Evolutionary conservation across 768 basidiomycete species (phyloP).

Genomic region (Psilocybe tampanensis): DNA sequence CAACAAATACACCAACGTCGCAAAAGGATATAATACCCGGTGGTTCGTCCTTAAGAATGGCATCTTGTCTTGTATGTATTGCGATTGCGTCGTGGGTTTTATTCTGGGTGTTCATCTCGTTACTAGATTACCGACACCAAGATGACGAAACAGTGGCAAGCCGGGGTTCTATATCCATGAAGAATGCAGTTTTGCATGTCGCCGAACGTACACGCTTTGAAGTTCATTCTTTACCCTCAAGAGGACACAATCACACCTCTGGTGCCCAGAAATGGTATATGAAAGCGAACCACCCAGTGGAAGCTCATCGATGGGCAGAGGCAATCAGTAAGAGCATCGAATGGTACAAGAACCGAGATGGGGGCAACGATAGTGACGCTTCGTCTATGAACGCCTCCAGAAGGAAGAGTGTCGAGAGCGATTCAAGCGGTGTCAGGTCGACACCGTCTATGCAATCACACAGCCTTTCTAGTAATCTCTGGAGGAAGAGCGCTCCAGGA

Average conservation of each 20-base stretch:
- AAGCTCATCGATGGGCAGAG: slow-evolving; percentile 86
- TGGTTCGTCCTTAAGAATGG: slow-evolving; percentile 94
- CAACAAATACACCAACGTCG: slow-evolving; percentile 93
- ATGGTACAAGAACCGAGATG: slow-evolving; percentile 49
- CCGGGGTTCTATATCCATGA: slow-evolving; percentile 89
- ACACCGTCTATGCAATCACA: slow-evolving; percentile 24
- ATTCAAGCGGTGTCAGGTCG: slow-evolving; percentile 38
- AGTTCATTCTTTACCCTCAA: slow-evolving; percentile 63
- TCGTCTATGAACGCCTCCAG: slow-evolving; percentile 18
- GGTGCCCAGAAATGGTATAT: slow-evolving; percentile 78
- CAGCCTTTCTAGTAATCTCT: slow-evolving; percentile 18
- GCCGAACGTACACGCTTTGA: slow-evolving; percentile 81
- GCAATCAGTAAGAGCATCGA: slow-evolving; percentile 77
- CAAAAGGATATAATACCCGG: slow-evolving; percentile 83
- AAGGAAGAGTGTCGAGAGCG: slow-evolving; percentile 35
- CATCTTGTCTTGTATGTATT: slow-evolving; percentile 73
- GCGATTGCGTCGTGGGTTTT: neutral
- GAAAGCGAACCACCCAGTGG: slow-evolving; percentile 85
- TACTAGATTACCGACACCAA: slow-evolving; percentile 80
- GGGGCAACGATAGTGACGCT: slow-evolving; percentile 23
- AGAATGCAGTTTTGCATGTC: slow-evolving; percentile 65
- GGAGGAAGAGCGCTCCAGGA: slow-evolving; percentile 14
- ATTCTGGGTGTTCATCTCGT: slow-evolving; percentile 12
- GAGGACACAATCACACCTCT: slow-evolving; percentile 40
- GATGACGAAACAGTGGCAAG: slow-evolving; percentile 87